Conservation (phyloP, 2,329 filamentous ascomycete species). For the Sporothrix phasma region DNA sequence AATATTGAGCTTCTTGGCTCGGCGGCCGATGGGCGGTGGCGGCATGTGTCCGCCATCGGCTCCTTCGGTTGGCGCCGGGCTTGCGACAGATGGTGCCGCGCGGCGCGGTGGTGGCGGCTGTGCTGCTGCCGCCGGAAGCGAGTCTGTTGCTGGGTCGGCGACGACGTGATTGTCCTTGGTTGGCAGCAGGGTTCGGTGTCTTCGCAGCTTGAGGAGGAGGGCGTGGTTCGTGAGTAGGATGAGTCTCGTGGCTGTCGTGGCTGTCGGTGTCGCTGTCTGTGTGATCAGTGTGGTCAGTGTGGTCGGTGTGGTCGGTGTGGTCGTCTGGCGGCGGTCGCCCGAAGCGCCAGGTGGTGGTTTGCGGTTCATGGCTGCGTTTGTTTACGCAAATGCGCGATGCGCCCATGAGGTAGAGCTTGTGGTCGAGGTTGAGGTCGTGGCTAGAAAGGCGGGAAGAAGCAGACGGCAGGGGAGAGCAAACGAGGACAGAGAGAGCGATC, state of each 20-base stretch:
- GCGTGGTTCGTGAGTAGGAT: neutral
- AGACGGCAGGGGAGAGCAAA: neutral
- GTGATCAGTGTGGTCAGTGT: neutral
- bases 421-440: neutral
- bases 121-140: neutral
- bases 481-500: neutral
- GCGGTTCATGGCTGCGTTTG: neutral
- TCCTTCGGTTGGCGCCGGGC: neutral
- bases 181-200: neutral
- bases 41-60: neutral
- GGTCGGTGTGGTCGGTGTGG: neutral
- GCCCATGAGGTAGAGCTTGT: neutral
- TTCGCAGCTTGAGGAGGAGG: neutral
- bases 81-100: neutral
- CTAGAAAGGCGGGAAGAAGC: neutral
- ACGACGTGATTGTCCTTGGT: neutral
- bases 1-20: neutral
- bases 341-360: neutral
- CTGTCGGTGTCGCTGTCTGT: neutral
- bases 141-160: neutral
- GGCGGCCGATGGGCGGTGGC: conserved; percentile 3
- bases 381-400: neutral
- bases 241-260: neutral
- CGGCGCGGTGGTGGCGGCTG: neutral
- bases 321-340: neutral